Evolutionary conservation across 495 filamentous ascomycete genomes (phyloP), one percentile per base, ranked within the genome.

Genomic region (Articulospora tetracladia): DNA sequence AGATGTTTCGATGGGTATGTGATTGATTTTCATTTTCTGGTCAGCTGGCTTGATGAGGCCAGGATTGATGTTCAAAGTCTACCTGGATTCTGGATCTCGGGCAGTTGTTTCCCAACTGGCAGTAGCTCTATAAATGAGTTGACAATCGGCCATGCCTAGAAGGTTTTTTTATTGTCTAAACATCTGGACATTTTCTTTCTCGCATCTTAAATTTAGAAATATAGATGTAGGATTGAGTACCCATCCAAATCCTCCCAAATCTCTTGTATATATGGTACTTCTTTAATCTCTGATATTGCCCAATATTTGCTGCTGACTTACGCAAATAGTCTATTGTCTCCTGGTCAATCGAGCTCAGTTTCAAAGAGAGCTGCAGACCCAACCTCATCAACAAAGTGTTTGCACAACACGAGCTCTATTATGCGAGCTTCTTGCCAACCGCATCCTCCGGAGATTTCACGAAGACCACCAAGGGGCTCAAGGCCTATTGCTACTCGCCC

Each of bases 291-390:
- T n/a, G n/a, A n/a, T n/a, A n/a, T n/a, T n/a, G n/a, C n/a, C n/a
- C n/a, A n/a, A n/a, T 46, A 34, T 55, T 28, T 0, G 13, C 23
- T 39, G 12, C 20, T 58, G 10, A 58, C 20, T 1, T 10, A 52
- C 28, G n/a, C 22, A 19, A n/a, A 12, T 63, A 74, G 82, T 86
- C 10, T 91, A 89, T 69, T 89, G 86, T 65, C 76, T 91, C 39
- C 78, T 91, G 11, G 87, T 90, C 57, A 91, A 91, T 67, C 76
- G 85, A 26, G 77, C 80, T 2, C 83, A 88, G 59, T 91, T 91
- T 68, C 74, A 88, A 15, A 74, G 80, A 36, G 85, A 90, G 64
- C 87, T 89, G 68, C 71, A 75, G 0, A 81, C 82, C 63, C 79
- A 88, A 66, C 76, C 78, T 59, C 88, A 90, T 62, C 81, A 82